Percentiles rank a stretch among this genome's conserved stretches.
These are phyloP conservation scores for Calcarisporium arbuscula DNA, from an alignment of 2,329 filamentous ascomycete genomes.

Conservation along the genomic window DNA sequence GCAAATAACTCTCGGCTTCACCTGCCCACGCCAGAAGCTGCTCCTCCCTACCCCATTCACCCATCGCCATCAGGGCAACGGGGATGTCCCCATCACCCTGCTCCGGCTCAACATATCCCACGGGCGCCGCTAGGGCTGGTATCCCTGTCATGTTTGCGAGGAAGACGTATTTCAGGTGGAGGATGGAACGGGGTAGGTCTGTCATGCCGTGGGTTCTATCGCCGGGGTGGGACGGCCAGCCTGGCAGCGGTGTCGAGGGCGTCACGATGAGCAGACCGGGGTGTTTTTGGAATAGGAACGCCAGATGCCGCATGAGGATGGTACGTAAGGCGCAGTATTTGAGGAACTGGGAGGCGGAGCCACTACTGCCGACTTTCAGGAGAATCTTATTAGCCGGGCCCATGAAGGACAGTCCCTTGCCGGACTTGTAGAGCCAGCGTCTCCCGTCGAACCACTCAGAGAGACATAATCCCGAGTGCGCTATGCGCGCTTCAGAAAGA, in stretches of 20 bases:
- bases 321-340: conserved; percentile 67
- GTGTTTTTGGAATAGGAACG: conserved; percentile 61
- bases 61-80: conserved; percentile 57
- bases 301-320: conserved; percentile 72
- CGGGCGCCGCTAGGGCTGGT: conserved; percentile 67
- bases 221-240: conserved; percentile 58
- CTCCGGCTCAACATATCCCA: conserved; percentile 60
- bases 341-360: conserved; percentile 63
- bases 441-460: conserved; percentile 55
- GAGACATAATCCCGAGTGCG: conserved; percentile 73
- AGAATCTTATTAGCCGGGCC: conserved; percentile 65
- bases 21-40: conserved; percentile 53
- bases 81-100: conserved; percentile 54
- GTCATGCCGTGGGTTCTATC: conserved; percentile 66
- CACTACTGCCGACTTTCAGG: conserved; percentile 57
- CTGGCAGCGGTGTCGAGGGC: conserved; percentile 68
- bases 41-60: conserved; percentile 62
- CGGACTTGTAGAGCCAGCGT: conserved; percentile 47
- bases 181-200: conserved; percentile 66
- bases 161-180: conserved; percentile 81
- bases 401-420: no score
- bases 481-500: conserved; percentile 64
- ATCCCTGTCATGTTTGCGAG: conserved; percentile 76
- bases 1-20: conserved; percentile 50
- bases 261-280: conserved; percentile 74